Evolutionary conservation across 257 asterid genomes (phyloP).

Genomic region (Salvia miltiorrhiza): DNA sequence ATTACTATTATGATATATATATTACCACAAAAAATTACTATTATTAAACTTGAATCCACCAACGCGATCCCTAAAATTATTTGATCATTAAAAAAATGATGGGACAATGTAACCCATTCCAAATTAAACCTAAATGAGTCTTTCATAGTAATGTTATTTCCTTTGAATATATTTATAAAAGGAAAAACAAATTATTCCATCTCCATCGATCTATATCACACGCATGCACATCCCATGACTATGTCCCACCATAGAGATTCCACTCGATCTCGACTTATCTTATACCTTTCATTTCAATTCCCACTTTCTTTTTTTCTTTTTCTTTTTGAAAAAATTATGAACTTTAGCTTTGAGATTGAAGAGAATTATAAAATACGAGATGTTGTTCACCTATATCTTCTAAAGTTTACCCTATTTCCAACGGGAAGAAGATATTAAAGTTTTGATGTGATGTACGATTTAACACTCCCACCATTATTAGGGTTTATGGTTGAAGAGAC

Average conservation of each 20-base stretch:
- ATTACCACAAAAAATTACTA: too few relatives aligned
- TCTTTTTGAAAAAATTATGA: too few relatives aligned
- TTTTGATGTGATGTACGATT: not conserved
- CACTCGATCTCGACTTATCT: not conserved
- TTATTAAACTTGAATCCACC: too few relatives aligned
- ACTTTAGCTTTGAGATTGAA: not conserved
- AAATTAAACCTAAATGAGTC: too few relatives aligned
- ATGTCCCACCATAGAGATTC: conserved; percentile 26
- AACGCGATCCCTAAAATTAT: too few relatives aligned
- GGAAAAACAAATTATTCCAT: too few relatives aligned
- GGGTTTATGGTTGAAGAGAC: not conserved
- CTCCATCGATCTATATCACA: conserved; percentile 8
- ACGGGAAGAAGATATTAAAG: not conserved
- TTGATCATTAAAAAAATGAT: too few relatives aligned
- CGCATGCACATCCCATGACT: conserved; percentile 24
- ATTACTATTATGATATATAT: too few relatives aligned
- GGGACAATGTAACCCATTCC: too few relatives aligned
- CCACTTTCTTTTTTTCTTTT: not conserved
- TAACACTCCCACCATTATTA: not conserved
- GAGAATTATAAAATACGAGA: not conserved
- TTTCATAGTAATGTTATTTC: too few relatives aligned
- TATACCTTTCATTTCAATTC: not conserved
- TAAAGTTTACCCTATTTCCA: not conserved
- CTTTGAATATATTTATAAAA: too few relatives aligned
- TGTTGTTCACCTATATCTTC: not conserved